Percentiles rank a stretch among this genome's conserved stretches.
These are phyloP conservation scores for Amphicarpaea edgeworthii DNA, from an alignment of 306 rosid genomes.

Conservation along the genomic window DNA sequence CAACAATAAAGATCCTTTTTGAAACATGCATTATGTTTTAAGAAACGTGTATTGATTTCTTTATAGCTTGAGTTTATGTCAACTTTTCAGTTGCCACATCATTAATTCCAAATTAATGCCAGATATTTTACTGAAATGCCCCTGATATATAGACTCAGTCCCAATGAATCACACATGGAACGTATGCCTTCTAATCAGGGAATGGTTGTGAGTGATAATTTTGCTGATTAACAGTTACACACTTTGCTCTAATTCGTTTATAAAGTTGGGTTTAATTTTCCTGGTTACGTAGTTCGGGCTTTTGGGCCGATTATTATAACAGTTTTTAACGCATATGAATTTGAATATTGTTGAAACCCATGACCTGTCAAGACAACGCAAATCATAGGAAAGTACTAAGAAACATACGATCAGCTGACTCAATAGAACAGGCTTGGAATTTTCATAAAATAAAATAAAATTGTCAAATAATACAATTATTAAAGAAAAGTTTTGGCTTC, in stretches of 20 bases:
- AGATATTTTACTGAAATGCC: conserved; percentile 14
- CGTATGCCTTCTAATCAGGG: background rate
- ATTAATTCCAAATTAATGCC: conserved; percentile 42
- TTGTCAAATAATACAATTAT: conserved; percentile 48
- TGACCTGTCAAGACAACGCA: conserved; percentile 24
- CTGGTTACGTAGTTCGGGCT: background rate
- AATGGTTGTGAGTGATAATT: background rate
- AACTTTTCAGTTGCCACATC: conserved; percentile 43
- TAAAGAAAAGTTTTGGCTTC: conserved; percentile 58
- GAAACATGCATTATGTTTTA: conserved; percentile 1
- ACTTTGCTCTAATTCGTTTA: background rate
- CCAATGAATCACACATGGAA: background rate
- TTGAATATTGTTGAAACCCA: conserved; percentile 32
- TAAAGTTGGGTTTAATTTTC: background rate
- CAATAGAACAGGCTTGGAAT: conserved; percentile 1
- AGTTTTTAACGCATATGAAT: background rate
- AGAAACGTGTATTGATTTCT: conserved; percentile 11
- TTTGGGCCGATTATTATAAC: background rate
- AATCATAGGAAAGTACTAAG: conserved; percentile 37
- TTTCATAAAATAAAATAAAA: background rate
- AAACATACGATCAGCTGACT: conserved; percentile 26
- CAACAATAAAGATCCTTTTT: background rate
- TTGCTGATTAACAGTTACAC: background rate
- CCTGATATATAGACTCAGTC: background rate
- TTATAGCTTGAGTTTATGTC: conserved; percentile 32